phyloP scores from a whole-genome alignment of 345 rosid species.

The Eucalyptus pauciflora region DNA sequence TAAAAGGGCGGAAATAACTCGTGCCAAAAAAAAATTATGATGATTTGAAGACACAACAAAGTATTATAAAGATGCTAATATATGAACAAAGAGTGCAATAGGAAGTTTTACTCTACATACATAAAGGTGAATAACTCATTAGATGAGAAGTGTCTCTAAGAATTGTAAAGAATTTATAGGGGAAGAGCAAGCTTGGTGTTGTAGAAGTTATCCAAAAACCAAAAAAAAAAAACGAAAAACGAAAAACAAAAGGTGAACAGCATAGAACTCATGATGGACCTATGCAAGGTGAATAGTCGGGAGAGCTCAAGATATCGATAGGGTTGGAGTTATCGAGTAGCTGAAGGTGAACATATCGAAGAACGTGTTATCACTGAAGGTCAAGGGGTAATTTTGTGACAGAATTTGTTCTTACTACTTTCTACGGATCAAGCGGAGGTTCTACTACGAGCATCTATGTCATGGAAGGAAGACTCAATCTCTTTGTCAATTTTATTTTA shows the following conservation, averaged over 20 bases:
- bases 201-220: not conserved
- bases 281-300: not conserved
- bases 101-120: not conserved
- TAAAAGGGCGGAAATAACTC: too few relatives aligned
- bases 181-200: not conserved
- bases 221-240: too few relatives aligned
- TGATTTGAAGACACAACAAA: not conserved
- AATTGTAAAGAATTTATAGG: not conserved
- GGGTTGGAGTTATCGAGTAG: too few relatives aligned
- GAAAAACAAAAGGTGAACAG: too few relatives aligned
- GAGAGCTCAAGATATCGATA: not conserved
- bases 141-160: not conserved
- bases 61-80: not conserved
- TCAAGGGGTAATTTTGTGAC: not conserved
- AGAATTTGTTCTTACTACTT: accelerated
- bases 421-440: not conserved
- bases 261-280: not conserved
- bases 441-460: not conserved
- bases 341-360: too few relatives aligned
- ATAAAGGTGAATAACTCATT: not conserved
- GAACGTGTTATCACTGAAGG: not conserved
- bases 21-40: not conserved
- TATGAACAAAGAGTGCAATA: not conserved
- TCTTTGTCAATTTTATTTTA: not conserved
- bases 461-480: not conserved